Conservation (phyloP, 768 basidiomycete species). For the Boletus reticuloceps region DNA sequence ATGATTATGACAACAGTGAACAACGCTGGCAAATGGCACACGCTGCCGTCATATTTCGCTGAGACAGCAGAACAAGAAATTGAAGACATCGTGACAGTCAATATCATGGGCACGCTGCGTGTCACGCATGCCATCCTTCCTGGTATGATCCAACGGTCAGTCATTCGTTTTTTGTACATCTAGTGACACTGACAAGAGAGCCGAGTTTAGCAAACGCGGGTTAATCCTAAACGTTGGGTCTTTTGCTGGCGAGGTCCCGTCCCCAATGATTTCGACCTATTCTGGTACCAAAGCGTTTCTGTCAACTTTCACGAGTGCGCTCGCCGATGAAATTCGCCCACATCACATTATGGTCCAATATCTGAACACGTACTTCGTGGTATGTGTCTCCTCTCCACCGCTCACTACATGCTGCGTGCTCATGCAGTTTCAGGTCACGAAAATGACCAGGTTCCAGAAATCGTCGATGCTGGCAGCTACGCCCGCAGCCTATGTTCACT, state of each 20-base stretch:
- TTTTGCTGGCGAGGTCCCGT: slow-evolving; percentile 83
- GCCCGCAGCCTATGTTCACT: slow-evolving; percentile 69
- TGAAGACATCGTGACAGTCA: slow-evolving; percentile 81
- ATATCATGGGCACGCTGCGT: slow-evolving; percentile 76
- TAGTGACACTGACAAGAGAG: not conserved
- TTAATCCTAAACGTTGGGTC: slow-evolving; percentile 92
- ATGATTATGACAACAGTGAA: slow-evolving; percentile 59
- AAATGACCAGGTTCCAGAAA: slow-evolving; percentile 88
- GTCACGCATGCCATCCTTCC: slow-evolving; percentile 81
- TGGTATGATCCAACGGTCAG: slow-evolving; percentile 73
- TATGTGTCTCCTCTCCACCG: slow-evolving; percentile 38
- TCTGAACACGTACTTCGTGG: slow-evolving; percentile 93
- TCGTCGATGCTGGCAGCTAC: slow-evolving; percentile 69
- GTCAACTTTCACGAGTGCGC: slow-evolving; percentile 77
- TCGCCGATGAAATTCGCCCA: slow-evolving; percentile 75
- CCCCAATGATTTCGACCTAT: slow-evolving; percentile 93
- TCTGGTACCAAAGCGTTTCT: slow-evolving; percentile 92
- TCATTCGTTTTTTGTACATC: not conserved
- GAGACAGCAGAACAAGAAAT: slow-evolving; percentile 77
- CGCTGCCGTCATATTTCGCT: slow-evolving; percentile 81
- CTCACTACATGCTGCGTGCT: not conserved
- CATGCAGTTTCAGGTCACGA: slow-evolving; percentile 61
- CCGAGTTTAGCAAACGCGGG: slow-evolving; percentile 63
- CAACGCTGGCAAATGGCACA: slow-evolving; percentile 91
- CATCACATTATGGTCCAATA: slow-evolving; percentile 80